phyloP scores from a whole-genome alignment of 2,329 filamentous ascomycete species.

The Monosporascus ibericus region DNA sequence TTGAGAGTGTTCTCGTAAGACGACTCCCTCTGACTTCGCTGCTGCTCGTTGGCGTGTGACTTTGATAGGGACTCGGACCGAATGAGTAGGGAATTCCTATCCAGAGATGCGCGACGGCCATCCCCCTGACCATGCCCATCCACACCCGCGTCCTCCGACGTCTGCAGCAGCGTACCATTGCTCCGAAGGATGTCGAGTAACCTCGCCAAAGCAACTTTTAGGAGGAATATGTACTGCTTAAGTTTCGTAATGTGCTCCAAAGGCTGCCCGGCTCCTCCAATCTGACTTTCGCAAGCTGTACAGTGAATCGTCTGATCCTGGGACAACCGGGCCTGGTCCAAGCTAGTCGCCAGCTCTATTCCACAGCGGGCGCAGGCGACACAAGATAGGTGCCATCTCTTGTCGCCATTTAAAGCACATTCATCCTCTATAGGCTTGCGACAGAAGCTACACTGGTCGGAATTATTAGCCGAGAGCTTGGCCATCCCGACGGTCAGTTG shows the following conservation, averaged over 20 bases:
- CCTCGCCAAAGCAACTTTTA: conserved; percentile 85
- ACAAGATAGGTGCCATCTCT: conserved; percentile 80
- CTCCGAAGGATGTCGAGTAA: conserved; percentile 80
- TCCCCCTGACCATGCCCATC: conserved; percentile 61
- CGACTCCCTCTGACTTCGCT: conserved; percentile 58
- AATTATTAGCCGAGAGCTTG: conserved; percentile 65
- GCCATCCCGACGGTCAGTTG: conserved; percentile 61
- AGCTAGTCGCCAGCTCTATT: conserved; percentile 59
- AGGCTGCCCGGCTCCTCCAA: conserved; percentile 42
- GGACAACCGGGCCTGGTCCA: conserved; percentile 67
- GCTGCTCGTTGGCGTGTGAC: conserved; percentile 61
- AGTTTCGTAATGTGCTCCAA: conserved; percentile 78
- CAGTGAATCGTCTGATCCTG: conserved; percentile 68
- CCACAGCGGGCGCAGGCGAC: conserved; percentile 65
- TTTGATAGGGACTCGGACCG: conserved; percentile 66
- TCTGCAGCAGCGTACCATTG: conserved; percentile 73
- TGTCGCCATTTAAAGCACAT: conserved; percentile 69
- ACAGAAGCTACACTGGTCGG: conserved; percentile 79
- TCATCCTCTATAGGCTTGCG: conserved; percentile 90
- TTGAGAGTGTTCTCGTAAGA: conserved; percentile 94
- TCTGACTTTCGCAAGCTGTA: conserved; percentile 54
- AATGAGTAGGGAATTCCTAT: conserved; percentile 47
- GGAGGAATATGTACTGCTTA: conserved; percentile 88
- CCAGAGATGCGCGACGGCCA: conserved; percentile 48
- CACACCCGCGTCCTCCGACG: conserved; percentile 65